Conservation (phyloP, 495 filamentous ascomycete genomes). For the Jackrogersella minutella region DNA sequence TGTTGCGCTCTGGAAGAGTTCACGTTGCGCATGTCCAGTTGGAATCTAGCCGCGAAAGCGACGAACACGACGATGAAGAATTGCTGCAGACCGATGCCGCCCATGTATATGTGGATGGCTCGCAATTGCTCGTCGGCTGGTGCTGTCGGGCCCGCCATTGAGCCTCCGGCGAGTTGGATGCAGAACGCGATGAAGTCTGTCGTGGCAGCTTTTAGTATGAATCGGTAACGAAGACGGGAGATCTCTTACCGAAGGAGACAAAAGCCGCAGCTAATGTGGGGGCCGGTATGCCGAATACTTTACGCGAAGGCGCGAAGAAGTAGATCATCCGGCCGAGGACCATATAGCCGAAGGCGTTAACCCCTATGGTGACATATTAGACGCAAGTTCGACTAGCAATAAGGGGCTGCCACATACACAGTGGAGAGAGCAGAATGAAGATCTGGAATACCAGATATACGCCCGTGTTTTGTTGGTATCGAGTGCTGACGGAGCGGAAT, state of each 20-base stretch:
- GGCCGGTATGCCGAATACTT: slow-evolving; percentile 59
- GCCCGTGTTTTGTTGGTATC: slow-evolving; percentile 22
- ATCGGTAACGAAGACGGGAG: too few species aligned
- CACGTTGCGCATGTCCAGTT: slow-evolving; percentile 39
- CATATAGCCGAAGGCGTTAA: slow-evolving; percentile 75
- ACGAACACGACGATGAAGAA: slow-evolving; percentile 58
- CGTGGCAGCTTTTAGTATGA: background rate
- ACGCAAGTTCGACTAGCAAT: background rate
- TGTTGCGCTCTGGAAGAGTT: background rate
- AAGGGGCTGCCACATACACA: slow-evolving; percentile 21
- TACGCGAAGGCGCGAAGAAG: slow-evolving; percentile 59
- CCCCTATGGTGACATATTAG: slow-evolving; percentile 44
- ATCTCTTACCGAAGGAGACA: slow-evolving; percentile 60
- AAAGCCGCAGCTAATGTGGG: slow-evolving; percentile 62
- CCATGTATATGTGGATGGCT: slow-evolving; percentile 61
- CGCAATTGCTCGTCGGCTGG: slow-evolving; percentile 36
- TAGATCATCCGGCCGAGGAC: slow-evolving; percentile 69
- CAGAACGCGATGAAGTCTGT: slow-evolving; percentile 65
- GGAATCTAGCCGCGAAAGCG: slow-evolving; percentile 53
- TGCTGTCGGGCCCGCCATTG: slow-evolving; percentile 39
- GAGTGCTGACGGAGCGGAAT: slow-evolving; percentile 33
- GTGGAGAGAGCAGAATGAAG: slow-evolving; percentile 33
- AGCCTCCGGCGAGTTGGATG: slow-evolving; percentile 62
- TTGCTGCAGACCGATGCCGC: slow-evolving; percentile 61
- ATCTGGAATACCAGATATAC: slow-evolving; percentile 45